Evolutionary conservation across 2,329 filamentous ascomycete species (phyloP).

Genomic region (Epichloe brachyelytri): DNA sequence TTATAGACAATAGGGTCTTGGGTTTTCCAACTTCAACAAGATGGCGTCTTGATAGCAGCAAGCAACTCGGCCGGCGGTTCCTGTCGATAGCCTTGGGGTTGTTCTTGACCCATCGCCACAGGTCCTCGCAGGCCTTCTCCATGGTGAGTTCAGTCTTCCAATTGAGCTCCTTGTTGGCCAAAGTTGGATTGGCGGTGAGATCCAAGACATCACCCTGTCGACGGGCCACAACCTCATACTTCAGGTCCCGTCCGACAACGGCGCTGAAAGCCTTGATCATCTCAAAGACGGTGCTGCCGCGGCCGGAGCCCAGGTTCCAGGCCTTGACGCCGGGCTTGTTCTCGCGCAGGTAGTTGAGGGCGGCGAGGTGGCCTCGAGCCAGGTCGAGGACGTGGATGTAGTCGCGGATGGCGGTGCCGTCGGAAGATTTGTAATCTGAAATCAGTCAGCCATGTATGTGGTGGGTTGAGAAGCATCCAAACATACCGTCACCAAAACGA

Average conservation of each 20-base stretch:
- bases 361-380: constrained; percentile 71
- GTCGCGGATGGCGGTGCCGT: constrained; percentile 90
- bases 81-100: constrained; percentile 93
- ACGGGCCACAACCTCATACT: constrained; percentile 74
- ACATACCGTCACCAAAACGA: constrained; percentile 81
- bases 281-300: constrained; percentile 90
- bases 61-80: constrained; percentile 75
- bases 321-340: constrained; percentile 80
- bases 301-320: constrained; percentile 93
- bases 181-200: constrained; percentile 79
- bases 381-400: constrained; percentile 96
- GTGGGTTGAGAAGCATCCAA: background rate
- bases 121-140: constrained; percentile 83
- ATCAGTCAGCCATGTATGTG: constrained; percentile 9
- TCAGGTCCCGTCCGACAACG: constrained; percentile 73
- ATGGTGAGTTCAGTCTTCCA: constrained; percentile 89
- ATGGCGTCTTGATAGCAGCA: constrained; percentile 40
- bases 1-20: background rate
- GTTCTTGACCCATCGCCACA: constrained; percentile 96
- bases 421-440: constrained; percentile 75
- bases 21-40: constrained; percentile 10
- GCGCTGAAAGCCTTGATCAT: constrained; percentile 91
- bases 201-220: constrained; percentile 85
- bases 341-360: constrained; percentile 78
- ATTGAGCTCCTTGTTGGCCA: constrained; percentile 76